phyloP scores from a whole-genome alignment of 371 early-diverging fungal species.

The Mortierella sp. region DNA sequence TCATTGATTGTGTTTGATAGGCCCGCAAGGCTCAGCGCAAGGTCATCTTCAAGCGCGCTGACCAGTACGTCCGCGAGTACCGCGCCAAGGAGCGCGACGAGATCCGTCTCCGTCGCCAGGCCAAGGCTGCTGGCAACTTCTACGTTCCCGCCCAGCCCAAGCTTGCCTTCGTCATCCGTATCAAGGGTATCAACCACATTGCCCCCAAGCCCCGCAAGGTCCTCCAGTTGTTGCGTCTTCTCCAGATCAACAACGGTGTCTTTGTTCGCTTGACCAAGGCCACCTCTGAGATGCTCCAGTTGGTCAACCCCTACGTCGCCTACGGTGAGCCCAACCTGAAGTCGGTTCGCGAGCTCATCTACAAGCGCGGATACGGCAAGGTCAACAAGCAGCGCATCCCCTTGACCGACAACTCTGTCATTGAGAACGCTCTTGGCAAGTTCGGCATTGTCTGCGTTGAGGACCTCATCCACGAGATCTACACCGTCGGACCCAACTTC shows the following conservation, averaged over 20 bases:
- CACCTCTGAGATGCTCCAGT: slow-evolving; percentile 98
- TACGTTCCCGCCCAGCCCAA: slow-evolving; percentile 97
- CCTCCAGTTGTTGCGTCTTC: slow-evolving; percentile 98
- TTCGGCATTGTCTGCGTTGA: slow-evolving; percentile 98
- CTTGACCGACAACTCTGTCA: slow-evolving; percentile 95
- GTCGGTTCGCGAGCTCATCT: slow-evolving; percentile 98
- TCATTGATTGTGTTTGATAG: slow-evolving; percentile 56
- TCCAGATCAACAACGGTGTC: slow-evolving; percentile 99
- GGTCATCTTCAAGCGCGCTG: slow-evolving; percentile 98
- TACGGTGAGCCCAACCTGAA: slow-evolving; percentile 98
- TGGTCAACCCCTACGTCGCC: slow-evolving; percentile 98
- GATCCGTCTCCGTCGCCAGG: slow-evolving; percentile 91
- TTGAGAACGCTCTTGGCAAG: slow-evolving; percentile 96
- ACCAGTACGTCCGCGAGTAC: slow-evolving; percentile 97
- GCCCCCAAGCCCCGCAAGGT: slow-evolving; percentile 99
- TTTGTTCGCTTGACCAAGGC: slow-evolving; percentile 99
- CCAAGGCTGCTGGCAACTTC: slow-evolving; percentile 91
- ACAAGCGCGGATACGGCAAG: slow-evolving; percentile 99
- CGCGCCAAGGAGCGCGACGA: slow-evolving; percentile 86
- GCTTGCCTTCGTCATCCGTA: slow-evolving; percentile 97
- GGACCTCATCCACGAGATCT: slow-evolving; percentile 99
- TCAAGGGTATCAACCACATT: slow-evolving; percentile 98
- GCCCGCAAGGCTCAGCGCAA: slow-evolving; percentile 84
- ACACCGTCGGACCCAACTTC: slow-evolving; percentile 98
- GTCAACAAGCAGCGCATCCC: slow-evolving; percentile 96